Evolutionary conservation across 352 stramenopile genomes (phyloP).

Genomic region (Elongisporangium senticosum): DNA sequence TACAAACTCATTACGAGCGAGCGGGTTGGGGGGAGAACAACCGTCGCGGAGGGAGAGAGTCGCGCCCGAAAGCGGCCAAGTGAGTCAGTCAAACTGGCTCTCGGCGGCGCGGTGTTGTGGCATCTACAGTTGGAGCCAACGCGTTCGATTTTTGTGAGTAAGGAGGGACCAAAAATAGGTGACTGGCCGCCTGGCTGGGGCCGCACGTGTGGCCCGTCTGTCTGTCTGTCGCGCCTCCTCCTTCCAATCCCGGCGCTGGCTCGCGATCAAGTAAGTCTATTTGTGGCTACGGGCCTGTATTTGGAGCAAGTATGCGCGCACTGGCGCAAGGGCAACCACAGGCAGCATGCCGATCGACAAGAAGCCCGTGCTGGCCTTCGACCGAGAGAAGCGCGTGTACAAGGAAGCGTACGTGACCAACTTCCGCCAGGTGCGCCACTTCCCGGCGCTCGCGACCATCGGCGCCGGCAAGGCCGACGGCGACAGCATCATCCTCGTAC

Average conservation of each 20-base stretch:
- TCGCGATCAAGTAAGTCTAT: neutral
- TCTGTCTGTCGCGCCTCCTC: neutral
- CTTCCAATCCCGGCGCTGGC: neutral
- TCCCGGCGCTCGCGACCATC: conserved; percentile 58
- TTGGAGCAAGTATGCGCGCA: neutral
- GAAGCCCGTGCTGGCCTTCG: conserved; percentile 46
- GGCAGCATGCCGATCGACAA: conserved; percentile 29
- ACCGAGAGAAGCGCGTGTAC: conserved; percentile 72
- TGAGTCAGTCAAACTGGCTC: neutral
- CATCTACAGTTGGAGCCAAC: neutral
- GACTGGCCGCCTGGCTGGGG: neutral
- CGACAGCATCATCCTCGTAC: conserved; percentile 62
- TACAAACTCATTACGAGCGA: neutral
- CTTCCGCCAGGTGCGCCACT: conserved; percentile 67
- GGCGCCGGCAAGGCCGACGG: conserved; percentile 36
- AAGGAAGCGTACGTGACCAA: conserved; percentile 71
- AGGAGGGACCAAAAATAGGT: neutral
- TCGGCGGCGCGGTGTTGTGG: neutral
- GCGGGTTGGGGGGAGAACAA: neutral
- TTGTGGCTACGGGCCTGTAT: neutral
- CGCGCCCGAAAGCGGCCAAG: neutral
- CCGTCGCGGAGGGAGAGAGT: neutral
- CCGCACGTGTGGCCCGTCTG: neutral
- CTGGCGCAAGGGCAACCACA: neutral
- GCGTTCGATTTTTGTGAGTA: neutral